A percentile compares a stretch with the other conserved stretches of the same genome.
phyloP scores from a whole-genome alignment of 352 stramenopile genomes.

The Blastocystis sp. region DNA sequence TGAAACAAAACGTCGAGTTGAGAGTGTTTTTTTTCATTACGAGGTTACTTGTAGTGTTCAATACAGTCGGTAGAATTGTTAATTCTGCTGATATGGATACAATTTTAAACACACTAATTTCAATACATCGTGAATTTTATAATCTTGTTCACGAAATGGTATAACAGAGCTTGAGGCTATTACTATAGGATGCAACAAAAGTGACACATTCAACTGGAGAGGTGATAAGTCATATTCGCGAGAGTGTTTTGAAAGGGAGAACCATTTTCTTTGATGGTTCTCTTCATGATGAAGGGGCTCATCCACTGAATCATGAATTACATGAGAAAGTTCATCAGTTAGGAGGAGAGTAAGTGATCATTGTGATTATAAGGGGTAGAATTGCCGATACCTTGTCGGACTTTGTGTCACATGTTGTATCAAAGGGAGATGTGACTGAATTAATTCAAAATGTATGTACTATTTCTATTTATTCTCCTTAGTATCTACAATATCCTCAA shows the following conservation, averaged over 20 bases:
- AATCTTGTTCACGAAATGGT: not conserved
- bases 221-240: slow-evolving; percentile 8
- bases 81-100: not conserved
- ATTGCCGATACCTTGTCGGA: not conserved
- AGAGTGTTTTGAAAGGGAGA: not conserved
- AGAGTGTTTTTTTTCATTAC: not conserved
- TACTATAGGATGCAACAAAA: not conserved
- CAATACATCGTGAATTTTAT: slow-evolving; percentile 32
- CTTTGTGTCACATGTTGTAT: slow-evolving; percentile 12
- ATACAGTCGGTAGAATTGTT: not conserved
- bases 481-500: not conserved
- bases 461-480: not conserved
- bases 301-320: not conserved
- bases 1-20: not conserved
- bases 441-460: not conserved
- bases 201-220: not conserved
- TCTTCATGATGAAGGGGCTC: not conserved
- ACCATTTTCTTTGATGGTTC: slow-evolving; percentile 12
- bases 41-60: slow-evolving; percentile 24
- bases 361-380: not conserved
- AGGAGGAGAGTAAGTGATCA: not conserved
- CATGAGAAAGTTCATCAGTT: not conserved
- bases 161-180: not conserved
- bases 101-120: not conserved
- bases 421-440: not conserved